phyloP scores from a whole-genome alignment of 805 yeast species.

The Ogataea degrootiae region DNA sequence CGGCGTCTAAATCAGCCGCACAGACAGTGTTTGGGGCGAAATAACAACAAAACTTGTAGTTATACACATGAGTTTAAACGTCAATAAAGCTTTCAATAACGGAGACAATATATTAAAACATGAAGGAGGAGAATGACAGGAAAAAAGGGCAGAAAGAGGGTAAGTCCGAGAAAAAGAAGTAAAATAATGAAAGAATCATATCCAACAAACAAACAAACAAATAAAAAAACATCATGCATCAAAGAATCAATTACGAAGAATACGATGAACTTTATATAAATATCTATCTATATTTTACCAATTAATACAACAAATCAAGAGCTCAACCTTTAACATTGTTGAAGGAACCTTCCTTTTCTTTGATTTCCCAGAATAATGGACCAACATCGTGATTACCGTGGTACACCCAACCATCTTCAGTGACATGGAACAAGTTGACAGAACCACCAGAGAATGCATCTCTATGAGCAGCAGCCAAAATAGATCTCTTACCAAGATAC shows the following conservation, averaged over 20 bases:
- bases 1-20: no score
- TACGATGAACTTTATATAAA: background rate
- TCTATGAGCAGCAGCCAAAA: constrained; percentile 96
- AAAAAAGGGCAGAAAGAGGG: no score
- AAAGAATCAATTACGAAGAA: background rate
- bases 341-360: constrained; percentile 83
- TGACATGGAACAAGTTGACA: constrained; percentile 85
- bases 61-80: no score
- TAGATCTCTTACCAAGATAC: constrained; percentile 89
- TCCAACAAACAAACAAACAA: no score
- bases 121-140: no score
- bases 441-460: constrained; percentile 99
- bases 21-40: no score
- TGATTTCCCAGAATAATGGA: constrained; percentile 84
- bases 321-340: constrained; percentile 63
- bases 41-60: no score
- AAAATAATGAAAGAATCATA: no score
- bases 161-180: no score
- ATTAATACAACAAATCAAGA: background rate
- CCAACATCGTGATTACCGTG: constrained; percentile 96
- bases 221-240: background rate
- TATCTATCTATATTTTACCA: background rate
- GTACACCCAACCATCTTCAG: constrained; percentile 90
- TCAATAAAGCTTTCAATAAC: no score
- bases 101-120: no score